Base-by-base conservation (phyloP, 768 basidiomycete species). In the Russula foetens region DNA sequence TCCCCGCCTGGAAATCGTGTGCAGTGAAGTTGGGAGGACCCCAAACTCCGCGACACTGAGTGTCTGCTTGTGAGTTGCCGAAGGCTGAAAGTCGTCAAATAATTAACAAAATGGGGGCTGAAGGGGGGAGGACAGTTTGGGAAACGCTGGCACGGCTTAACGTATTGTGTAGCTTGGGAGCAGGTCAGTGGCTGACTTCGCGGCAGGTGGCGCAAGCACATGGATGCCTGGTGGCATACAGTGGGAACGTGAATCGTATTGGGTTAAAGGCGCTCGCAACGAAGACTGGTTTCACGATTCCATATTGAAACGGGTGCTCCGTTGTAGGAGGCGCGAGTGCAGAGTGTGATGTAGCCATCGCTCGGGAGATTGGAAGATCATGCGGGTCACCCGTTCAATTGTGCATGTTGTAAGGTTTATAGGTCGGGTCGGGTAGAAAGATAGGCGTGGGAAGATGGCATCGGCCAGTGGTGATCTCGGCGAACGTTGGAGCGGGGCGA, bases 161-260 rank as follows among this genome's bases (percentile, higher is more conserved):
- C 61, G 45, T 60, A 58, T 24, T 52, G 56, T 35, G 43, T 26
- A 48, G 51, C 33, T 48, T 57, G 55, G 48, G 33, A 44, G 55
- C 26, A 31, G 49, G 56, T 33, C 48, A 53, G 61, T 61, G 61
- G 61, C 56, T 48, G 56, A 39, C 51, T 43, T 52, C 19, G 61
- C 45, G 31, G 56, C 56, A 57, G 61, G 55, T 62, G 61, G 61
- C 61, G 51, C 61, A 29, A 52, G 38, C 61, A 62, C 61, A 58
- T 62, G 61, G 56, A 53, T 45, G 56, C 61, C 61, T 62, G 56
- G 61, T 53, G 61, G 61, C 61, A 58, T 62, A 38, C 55, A 62
- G 56, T 62, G 61, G 61, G 61, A 62, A 62, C 8, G 60, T 52
- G 60, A 62, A 62, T 57, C 55, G 60, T 21, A 52, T 52, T 38